A percentile compares a stretch with the other conserved stretches of the same genome.
phyloP scores from a whole-genome alignment of 371 early-diverging fungal species.

The Apophysomyces trapeziformis region DNA sequence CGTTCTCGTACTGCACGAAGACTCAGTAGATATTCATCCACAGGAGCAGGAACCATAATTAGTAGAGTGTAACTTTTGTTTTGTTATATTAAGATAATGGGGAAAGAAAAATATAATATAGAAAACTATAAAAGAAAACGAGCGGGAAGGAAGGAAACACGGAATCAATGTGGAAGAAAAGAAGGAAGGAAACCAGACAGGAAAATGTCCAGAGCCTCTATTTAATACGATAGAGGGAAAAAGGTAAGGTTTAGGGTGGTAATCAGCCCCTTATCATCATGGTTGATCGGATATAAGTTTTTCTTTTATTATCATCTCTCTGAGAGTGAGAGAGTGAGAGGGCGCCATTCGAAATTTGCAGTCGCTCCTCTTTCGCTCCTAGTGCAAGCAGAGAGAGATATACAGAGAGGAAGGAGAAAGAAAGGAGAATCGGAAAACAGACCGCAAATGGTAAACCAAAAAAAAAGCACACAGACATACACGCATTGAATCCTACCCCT shows the following conservation, averaged over 20 bases:
- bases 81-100: constrained; percentile 4
- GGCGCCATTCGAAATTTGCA: background rate
- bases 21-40: constrained; percentile 64
- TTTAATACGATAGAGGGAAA: background rate
- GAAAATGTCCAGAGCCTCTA: background rate
- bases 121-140: background rate
- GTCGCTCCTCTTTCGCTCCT: background rate
- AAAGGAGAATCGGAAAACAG: background rate
- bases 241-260: constrained; percentile 5
- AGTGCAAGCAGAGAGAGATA: background rate
- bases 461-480: background rate
- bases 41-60: constrained; percentile 25
- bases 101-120: background rate
- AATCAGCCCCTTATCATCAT: background rate
- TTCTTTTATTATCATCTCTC: too few relatives aligned
- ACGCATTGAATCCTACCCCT: too few relatives aligned
- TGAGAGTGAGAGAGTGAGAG: background rate
- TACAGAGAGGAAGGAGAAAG: background rate
- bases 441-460: background rate
- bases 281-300: background rate
- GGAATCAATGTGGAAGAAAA: background rate
- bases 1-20: constrained; percentile 82
- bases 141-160: constrained; percentile 3
- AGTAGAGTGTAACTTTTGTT: background rate
- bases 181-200: background rate